Conservation (phyloP, 2,329 filamentous ascomycete genomes). For the Stachybotrys chlorohalonatus region DNA sequence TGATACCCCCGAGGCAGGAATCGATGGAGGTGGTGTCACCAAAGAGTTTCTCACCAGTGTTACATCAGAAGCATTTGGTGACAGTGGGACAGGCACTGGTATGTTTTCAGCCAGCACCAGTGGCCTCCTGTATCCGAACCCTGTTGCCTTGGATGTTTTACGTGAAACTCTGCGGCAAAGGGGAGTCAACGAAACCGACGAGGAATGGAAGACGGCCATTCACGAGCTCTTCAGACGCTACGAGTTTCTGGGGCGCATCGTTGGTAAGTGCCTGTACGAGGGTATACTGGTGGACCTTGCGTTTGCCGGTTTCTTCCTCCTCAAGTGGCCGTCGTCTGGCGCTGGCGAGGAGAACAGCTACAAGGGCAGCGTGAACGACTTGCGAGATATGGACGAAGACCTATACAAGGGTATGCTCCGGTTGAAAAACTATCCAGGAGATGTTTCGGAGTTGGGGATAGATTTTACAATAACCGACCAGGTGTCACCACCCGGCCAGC, state of each 20-base stretch:
- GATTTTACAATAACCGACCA: slow-evolving; percentile 85
- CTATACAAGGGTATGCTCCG: slow-evolving; percentile 78
- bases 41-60: slow-evolving; percentile 93
- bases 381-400: slow-evolving; percentile 82
- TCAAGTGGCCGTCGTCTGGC: slow-evolving; percentile 83
- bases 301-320: slow-evolving; percentile 91
- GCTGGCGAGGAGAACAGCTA: slow-evolving; percentile 58
- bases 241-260: slow-evolving; percentile 85
- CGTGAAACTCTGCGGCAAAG: slow-evolving; percentile 45
- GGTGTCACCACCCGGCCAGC: slow-evolving; percentile 34
- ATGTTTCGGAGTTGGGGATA: slow-evolving; percentile 62
- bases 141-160: slow-evolving; percentile 62
- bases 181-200: slow-evolving; percentile 42
- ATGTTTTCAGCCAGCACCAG: slow-evolving; percentile 81
- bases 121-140: slow-evolving; percentile 83
- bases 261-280: slow-evolving; percentile 96
- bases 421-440: slow-evolving; percentile 76
- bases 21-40: slow-evolving; percentile 93
- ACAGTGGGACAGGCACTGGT: slow-evolving; percentile 30
- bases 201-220: slow-evolving; percentile 48
- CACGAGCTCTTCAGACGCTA: slow-evolving; percentile 61
- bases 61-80: slow-evolving; percentile 72
- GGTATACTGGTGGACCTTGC: slow-evolving; percentile 88
- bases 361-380: slow-evolving; percentile 87
- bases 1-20: slow-evolving; percentile 77